Evolutionary conservation across 75 land plant species (phyloP), one percentile per base, ranked within the genome.

Genomic region (Sequoia sempervirens): DNA sequence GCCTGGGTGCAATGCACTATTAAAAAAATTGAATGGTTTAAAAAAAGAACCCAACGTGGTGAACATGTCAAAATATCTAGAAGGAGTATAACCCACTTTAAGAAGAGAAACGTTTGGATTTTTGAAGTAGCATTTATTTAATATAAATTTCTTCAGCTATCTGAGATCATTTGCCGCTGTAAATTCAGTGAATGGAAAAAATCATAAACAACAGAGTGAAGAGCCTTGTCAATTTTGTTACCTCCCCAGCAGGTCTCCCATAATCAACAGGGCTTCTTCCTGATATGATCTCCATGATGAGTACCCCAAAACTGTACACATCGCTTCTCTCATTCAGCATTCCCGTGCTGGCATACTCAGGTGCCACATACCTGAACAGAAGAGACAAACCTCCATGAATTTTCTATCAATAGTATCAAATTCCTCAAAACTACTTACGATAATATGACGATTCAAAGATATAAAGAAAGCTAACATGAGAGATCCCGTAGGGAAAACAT

Each of bases 321-420:
- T 95, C 97, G 73, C 97, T 95, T 86, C 90, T 90, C 82, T 95
- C 95, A 82, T 90, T 95, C 87, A 95, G 86, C 93, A 95, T 89
- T 37, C 97, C 97, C 74, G 97, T 95, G 83, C 92, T 95, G 36
- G 97, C 97, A 90, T 95, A 95, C 83, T 95, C 97, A 3, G 95
- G 97, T 80, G 97, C 97, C 28, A 95, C 97, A 86, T 95, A 95
- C 17, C 96, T 95, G 84, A 45, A 73, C 53, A 86, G 86, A 45
- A 50, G 13, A 54, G 80, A 56, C 30, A 9, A 40, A 20, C 15
- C 18, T 32, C 68, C 64, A 47, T 20, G 40, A 58, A 70, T 20
- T 14, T 66, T 70, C 15, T 70, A 38, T 26, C 36, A 85, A 54
- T 40, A 38, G 75, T 26, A 73, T 73, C 13, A 26, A 76, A 68